Evolutionary conservation across 2,329 filamentous ascomycete species (phyloP).

Genomic region (Cladophialophora chaetospira): DNA sequence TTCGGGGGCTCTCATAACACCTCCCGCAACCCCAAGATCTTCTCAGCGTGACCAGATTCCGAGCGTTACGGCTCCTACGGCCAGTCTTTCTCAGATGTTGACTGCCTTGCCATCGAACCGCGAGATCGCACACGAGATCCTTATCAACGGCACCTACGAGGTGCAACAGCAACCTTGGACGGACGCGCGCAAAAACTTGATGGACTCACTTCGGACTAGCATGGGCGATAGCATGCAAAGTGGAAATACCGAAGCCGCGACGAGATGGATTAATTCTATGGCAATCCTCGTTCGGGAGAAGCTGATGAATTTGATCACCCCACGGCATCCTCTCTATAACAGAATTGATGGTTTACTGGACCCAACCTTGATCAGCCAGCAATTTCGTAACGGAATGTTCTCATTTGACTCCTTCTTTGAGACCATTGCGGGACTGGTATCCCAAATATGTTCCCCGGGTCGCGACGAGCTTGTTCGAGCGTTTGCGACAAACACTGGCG

Average conservation of each 20-base stretch:
- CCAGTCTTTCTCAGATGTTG: constrained; percentile 56
- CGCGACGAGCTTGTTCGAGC: constrained; percentile 61
- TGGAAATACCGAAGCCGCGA: constrained; percentile 57
- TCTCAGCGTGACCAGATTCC: constrained; percentile 40
- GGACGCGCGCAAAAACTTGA: constrained; percentile 57
- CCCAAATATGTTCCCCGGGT: constrained; percentile 66
- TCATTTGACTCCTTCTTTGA: constrained; percentile 64
- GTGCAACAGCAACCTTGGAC: constrained; percentile 55
- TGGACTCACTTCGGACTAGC: constrained; percentile 52
- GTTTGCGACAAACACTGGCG: constrained; percentile 52
- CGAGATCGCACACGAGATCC: constrained; percentile 63
- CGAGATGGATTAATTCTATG: constrained; percentile 65
- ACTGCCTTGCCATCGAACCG: constrained; percentile 64
- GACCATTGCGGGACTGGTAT: constrained; percentile 64
- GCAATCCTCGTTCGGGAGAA: constrained; percentile 66
- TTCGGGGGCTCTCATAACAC: constrained; percentile 24
- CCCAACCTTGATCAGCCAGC: constrained; percentile 57
- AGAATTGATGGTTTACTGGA: constrained; percentile 64
- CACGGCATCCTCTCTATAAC: constrained; percentile 62
- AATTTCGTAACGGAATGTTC: constrained; percentile 62
- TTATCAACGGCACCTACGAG: constrained; percentile 64
- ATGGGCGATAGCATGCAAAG: constrained; percentile 60
- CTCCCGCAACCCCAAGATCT: constrained; percentile 38
- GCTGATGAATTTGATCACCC: constrained; percentile 59
- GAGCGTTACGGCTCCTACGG: constrained; percentile 40